Base-by-base conservation (phyloP, 2,329 filamentous ascomycete genomes). In the Capronia americana region DNA sequence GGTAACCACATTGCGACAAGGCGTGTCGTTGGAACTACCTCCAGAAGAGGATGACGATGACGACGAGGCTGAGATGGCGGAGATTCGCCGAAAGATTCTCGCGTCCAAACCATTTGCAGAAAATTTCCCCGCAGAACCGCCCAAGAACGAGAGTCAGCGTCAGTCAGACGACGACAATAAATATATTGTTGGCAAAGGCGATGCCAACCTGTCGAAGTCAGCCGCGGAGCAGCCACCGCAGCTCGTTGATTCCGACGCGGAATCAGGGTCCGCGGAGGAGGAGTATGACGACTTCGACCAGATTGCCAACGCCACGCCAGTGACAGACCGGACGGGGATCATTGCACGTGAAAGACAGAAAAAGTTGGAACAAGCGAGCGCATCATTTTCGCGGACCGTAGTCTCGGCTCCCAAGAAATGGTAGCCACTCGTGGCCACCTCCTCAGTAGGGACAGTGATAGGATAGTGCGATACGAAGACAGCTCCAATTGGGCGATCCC, bases 11-110 rank as follows among this genome's bases (percentile, higher is more conserved):
- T 80, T 84, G 8, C 81, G 83, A 17, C 79, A 83, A 28, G 79
- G 85, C 24, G 64, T 70, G 5, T 78, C 84, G 38, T 82, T 79
- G 71, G 91, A 95, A 72, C 89, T 88, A 0, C 93, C 90, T 73
- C 89, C 87, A 61, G 86, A 96, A 54, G 92, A 92, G 10, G 90
- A 93, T 63, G 90, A 92, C 72, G 88, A 87, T 34, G 92, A 91
- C 64, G 90, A 97, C 64, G 92, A 96, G 73, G 91, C 91, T 60
- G 89, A 93, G 75, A 98, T 98, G 93, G 93, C 92, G 41, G 93
- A 96, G 74, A 89, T 99, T 60, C 87, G 95, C 57, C 88, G 90
- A 62, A 92, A 92, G 73, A 92, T 98, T n/a, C 85, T 99, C 1
- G 91, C 90, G 6, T 97, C 94, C 6, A 97, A 94, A 75, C 88